These are phyloP conservation scores for Artemisia tridentata DNA, from an alignment of 129 eudicot genomes.

Conservation along the genomic window DNA sequence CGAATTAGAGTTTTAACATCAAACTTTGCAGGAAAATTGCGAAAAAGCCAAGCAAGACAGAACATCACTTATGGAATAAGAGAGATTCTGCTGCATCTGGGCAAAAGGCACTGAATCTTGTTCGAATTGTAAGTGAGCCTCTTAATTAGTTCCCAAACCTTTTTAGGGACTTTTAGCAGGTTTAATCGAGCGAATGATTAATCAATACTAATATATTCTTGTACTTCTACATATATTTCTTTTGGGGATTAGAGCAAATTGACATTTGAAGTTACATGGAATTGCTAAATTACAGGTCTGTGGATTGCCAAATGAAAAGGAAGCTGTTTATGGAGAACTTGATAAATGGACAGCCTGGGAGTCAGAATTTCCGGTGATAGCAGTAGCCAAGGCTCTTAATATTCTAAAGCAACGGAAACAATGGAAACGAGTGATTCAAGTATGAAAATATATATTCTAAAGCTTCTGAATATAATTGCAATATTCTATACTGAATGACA, in stretches of 20 bases:
- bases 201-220: background rate
- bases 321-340: constrained; percentile 75
- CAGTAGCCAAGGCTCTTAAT: constrained; percentile 82
- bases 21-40: constrained; percentile 41
- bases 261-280: constrained; percentile 1
- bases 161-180: background rate
- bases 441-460: constrained; percentile 23
- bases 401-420: constrained; percentile 65
- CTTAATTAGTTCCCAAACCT: background rate
- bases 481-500: background rate
- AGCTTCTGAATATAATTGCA: constrained; percentile 10
- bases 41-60: constrained; percentile 55
- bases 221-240: background rate
- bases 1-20: background rate
- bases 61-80: constrained; percentile 82
- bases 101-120: constrained; percentile 67
- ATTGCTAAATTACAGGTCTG: constrained; percentile 47
- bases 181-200: background rate
- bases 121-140: constrained; percentile 50
- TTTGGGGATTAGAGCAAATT: background rate
- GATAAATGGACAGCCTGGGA: constrained; percentile 97
- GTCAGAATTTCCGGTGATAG: constrained; percentile 80
- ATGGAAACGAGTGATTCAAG: constrained; percentile 83
- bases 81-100: constrained; percentile 82
- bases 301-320: constrained; percentile 84